Conservation (phyloP, 805 yeast genomes). For the Candida mattraensis region DNA sequence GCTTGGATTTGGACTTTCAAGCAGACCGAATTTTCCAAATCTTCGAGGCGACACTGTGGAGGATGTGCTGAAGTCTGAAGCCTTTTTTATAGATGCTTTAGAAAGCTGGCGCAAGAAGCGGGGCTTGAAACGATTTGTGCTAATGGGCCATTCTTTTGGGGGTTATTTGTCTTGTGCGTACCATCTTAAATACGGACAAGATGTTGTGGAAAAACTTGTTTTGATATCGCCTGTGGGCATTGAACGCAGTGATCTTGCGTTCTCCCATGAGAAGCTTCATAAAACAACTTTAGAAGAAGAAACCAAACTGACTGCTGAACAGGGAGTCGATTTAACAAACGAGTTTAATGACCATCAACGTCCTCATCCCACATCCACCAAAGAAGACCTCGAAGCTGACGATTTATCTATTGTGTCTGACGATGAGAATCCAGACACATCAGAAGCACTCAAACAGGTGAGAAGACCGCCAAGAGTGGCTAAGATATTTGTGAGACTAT, state of each 20-base stretch:
- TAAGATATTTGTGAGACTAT: conserved; percentile 40
- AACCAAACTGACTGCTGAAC: conserved; percentile 19
- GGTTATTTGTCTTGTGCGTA: conserved; percentile 72
- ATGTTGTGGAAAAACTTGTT: conserved; percentile 50
- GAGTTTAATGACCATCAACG: conserved; percentile 30
- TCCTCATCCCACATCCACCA: conserved; percentile 1
- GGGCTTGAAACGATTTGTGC: conserved; percentile 49
- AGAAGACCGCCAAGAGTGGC: conserved; percentile 36
- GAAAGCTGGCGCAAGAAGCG: conserved; percentile 62
- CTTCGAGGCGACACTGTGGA: conserved; percentile 33
- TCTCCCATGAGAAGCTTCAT: conserved; percentile 9
- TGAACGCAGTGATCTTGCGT: conserved; percentile 59
- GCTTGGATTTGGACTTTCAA: conserved; percentile 70
- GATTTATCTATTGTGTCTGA: conserved; percentile 15
- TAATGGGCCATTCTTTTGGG: conserved; percentile 82
- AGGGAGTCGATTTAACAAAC: conserved; percentile 34
- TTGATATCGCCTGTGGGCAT: conserved; percentile 78
- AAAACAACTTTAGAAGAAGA: conserved; percentile 15
- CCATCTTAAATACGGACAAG: conserved; percentile 54
- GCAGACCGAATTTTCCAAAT: conserved; percentile 47
- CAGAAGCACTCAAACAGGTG: conserved; percentile 26
- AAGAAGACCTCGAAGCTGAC: conserved; percentile 6
- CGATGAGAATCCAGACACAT: conserved; percentile 8
- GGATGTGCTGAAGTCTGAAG: conserved; percentile 46
- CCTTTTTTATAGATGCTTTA: conserved; percentile 58